Base-by-base conservation (phyloP, 257 asterid species). In the Nicotiana tomentosiformis region DNA sequence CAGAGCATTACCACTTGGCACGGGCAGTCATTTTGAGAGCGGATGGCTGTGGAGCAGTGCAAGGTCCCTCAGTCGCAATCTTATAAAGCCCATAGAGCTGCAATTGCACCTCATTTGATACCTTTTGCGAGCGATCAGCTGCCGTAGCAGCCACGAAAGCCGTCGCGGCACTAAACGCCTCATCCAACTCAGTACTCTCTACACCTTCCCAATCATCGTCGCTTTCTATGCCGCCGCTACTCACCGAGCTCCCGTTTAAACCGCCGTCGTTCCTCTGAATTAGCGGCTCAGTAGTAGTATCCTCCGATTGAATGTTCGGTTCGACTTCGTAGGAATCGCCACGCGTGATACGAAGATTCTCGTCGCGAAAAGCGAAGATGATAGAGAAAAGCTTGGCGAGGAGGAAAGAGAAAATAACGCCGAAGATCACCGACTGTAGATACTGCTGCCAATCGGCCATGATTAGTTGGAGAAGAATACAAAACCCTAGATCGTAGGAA, bases 131-230 rank as follows among this genome's bases (percentile, higher is more conserved):
- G 85, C 94, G 88, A 86, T 90, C 98, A 2, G 93, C 98, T 1
- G 98, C 98, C 15, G 96, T 94, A 39, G 99, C 96, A 2, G 98
- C 98, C 77, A 96, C 98, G 62, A 96, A 96, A 3, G 96, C 97
- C 15, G 99, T 93, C 33, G 99, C 99, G 29, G 99, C 99, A 87
- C 98, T 94, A 46, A 96, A 94, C 17, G 87, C 84, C 86, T 96
- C 99, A 84, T 96, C 99, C 91, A 96, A 84, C 83, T 96, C 98
- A 29, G 98, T 96, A 83, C 94, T 94, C 93, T 94, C 99, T 15
- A 96, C 98, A 39, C 98, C 99, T 87, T 94, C 99, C 99, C 99
- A 94, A 88, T 94, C 99, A 88, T 93, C 97, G 62, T 92, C 97
- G 77, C 92, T 90, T 60, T 84, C 87, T 57, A 11, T 67, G 8